Conservation (phyloP, 306 rosid species). For the Dicorynia guianensis region DNA sequence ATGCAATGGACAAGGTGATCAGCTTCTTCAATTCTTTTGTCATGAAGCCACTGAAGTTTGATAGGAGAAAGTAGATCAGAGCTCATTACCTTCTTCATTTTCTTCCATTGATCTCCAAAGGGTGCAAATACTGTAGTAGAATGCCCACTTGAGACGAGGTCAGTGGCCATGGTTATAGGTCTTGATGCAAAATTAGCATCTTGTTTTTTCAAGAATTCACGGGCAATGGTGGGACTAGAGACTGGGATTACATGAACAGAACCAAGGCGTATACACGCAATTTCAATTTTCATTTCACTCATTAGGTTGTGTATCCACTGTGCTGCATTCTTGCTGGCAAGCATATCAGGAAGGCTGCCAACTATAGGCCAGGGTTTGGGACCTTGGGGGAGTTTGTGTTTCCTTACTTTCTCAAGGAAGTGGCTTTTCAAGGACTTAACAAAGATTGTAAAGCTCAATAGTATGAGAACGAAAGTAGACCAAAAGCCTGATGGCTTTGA, state of each 20-base stretch:
- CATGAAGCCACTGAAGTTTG: conserved; percentile 34
- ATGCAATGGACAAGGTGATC: conserved; percentile 47
- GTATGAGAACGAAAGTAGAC: no score
- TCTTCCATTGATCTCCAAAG: conserved; percentile 44
- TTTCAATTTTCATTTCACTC: no score
- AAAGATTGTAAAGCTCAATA: no score
- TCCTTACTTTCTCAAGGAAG: no score
- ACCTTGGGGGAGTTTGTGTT: no score
- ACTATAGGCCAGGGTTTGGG: no score
- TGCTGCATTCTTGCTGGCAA: no score
- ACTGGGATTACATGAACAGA: conserved; percentile 35
- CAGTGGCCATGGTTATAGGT: conserved; percentile 29
- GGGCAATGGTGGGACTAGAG: conserved; percentile 40
- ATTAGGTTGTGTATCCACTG: no score
- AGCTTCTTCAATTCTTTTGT: conserved; percentile 53
- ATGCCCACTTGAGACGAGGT: conserved; percentile 34
- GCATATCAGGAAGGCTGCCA: no score
- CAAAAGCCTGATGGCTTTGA: no score
- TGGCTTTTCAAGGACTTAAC: no score
- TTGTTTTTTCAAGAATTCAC: conserved; percentile 50
- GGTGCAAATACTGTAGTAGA: conserved; percentile 20
- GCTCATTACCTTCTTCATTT: conserved; percentile 43
- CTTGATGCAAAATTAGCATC: conserved; percentile 56
- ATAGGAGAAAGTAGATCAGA: conserved; percentile 29
- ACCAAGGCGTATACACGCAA: no score